Base-by-base conservation (phyloP, 768 basidiomycete species). In the Suillus subluteus region DNA sequence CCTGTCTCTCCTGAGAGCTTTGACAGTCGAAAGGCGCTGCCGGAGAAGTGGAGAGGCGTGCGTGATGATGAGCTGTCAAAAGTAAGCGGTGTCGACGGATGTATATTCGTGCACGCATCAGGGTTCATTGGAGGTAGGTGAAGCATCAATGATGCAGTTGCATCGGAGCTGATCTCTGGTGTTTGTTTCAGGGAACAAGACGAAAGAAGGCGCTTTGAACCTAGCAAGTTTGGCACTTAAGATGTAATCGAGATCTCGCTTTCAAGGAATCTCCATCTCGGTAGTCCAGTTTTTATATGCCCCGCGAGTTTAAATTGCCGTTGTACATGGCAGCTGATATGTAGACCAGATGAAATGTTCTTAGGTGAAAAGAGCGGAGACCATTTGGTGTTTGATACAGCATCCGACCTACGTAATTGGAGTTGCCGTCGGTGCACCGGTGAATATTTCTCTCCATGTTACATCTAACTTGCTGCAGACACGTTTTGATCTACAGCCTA, bases 81-180 rank as follows among this genome's bases (percentile, higher is more conserved):
- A 69, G 79, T 86, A 8, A 87, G 87, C 18, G 94, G 94, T 3
- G 88, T 98, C 67, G 85, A 87, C 0, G 95, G 90, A 1, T 86
- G 96, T 62, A 87, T 98, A 63, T 99, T 99, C 73, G 89, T 96
- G 32, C 98, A 99, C 79, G 95, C 96, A 1, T 92, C 91, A 66
- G 98, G 98, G 9, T 99, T 99, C 77, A 99, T 96, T 73, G 98
- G 98, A 72, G 96, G 96, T 89, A 68, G 67, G 86, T 74, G 37
- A 43, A 44, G 35, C 38, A 40, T 65, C 61, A 23, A 64, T 66
- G 64, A 13, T 56, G 62, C 37, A 37, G 65, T 64, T 64, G 63
- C 23, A 37, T 61, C 55, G 68, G 9, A n/a, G 38, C 43, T 38
- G n/a, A 43, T 59, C 26, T 58, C 26, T n/a, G 35, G 26, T 21